A percentile compares a stretch with the other conserved stretches of the same genome.
These are phyloP conservation scores for Fusarium agapanthi DNA, from an alignment of 2,329 filamentous ascomycete genomes.

Conservation along the genomic window DNA sequence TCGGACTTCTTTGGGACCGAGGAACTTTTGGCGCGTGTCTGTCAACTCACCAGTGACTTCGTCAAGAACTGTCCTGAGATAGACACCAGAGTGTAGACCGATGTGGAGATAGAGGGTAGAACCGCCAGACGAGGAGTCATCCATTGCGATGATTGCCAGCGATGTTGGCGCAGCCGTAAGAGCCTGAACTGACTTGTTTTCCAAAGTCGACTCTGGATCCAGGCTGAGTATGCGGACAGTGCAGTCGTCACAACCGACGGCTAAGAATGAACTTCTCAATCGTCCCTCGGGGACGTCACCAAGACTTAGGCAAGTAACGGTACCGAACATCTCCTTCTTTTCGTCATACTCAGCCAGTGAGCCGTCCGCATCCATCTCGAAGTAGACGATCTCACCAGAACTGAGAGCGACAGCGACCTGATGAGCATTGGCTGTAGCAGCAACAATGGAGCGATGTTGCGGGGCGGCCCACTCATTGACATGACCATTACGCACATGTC, in stretches of 20 bases:
- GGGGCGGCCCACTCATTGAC: constrained; percentile 95
- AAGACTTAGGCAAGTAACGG: constrained; percentile 92
- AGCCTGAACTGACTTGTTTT: constrained; percentile 94
- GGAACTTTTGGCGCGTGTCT: constrained; percentile 92
- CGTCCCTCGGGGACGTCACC: constrained; percentile 92
- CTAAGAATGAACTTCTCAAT: constrained; percentile 88
- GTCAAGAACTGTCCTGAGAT: constrained; percentile 92
- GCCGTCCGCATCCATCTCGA: constrained; percentile 94
- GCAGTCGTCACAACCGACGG: constrained; percentile 95
- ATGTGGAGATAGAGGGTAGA: constrained; percentile 95
- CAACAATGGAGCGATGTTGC: constrained; percentile 93
- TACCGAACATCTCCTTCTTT: constrained; percentile 93
- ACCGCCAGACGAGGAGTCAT: constrained; percentile 88
- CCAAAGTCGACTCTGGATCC: constrained; percentile 87
- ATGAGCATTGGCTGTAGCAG: constrained; percentile 89
- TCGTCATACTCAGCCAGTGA: constrained; percentile 94
- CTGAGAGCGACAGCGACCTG: constrained; percentile 95
- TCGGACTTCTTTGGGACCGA: constrained; percentile 89
- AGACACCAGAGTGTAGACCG: constrained; percentile 93
- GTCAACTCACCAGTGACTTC: constrained; percentile 95
- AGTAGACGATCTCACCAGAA: constrained; percentile 96
- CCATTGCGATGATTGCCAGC: constrained; percentile 92
- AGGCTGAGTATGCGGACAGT: constrained; percentile 93
- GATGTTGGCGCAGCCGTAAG: constrained; percentile 89
- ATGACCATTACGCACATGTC: constrained; percentile 81